Percentiles rank a stretch among this genome's conserved stretches.
Conservation (phyloP, 805 yeast genomes). For the Kodamaea hsintzibuensis region DNA sequence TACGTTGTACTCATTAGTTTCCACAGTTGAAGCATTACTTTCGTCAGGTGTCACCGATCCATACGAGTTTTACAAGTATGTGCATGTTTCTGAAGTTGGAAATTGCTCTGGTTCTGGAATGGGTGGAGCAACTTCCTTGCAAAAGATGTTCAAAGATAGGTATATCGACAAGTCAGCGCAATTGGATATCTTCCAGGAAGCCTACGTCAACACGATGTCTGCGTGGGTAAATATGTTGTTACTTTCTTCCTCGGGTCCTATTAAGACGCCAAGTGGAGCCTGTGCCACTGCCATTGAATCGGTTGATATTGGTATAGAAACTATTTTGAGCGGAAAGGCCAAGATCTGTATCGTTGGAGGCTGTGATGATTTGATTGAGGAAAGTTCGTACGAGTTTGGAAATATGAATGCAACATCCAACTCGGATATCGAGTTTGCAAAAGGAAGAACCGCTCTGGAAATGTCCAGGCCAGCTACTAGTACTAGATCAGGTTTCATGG, state of each 20-base stretch:
- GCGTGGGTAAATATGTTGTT: slow-evolving; percentile 99
- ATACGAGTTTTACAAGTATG: slow-evolving; percentile 96
- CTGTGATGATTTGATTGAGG: slow-evolving; percentile 99
- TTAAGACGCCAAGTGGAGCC: slow-evolving; percentile 99
- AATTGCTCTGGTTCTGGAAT: slow-evolving; percentile 99
- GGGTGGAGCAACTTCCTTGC: slow-evolving; percentile 98
- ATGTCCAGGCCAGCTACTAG: slow-evolving; percentile 99
- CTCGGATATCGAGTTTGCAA: slow-evolving; percentile 80
- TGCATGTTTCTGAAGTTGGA: slow-evolving; percentile 98
- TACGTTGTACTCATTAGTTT: slow-evolving; percentile 87
- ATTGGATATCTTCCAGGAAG: slow-evolving; percentile 95
- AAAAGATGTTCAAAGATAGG: slow-evolving; percentile 98
- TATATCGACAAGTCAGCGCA: slow-evolving; percentile 91
- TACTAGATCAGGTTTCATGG: slow-evolving; percentile 97
- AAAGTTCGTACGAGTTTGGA: slow-evolving; percentile 96
- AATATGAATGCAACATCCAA: slow-evolving; percentile 99
- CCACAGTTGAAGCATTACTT: slow-evolving; percentile 93
- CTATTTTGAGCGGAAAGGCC: slow-evolving; percentile 90
- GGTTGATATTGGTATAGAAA: slow-evolving; percentile 92
- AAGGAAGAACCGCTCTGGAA: slow-evolving; percentile 96
- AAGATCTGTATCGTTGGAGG: slow-evolving; percentile 98
- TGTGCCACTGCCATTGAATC: slow-evolving; percentile 99
- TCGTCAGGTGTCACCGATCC: slow-evolving; percentile 97
- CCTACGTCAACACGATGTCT: slow-evolving; percentile 97
- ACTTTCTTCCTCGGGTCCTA: slow-evolving; percentile 96